Conservation (phyloP, 768 basidiomycete species). For the Boletellus emodensis region DNA sequence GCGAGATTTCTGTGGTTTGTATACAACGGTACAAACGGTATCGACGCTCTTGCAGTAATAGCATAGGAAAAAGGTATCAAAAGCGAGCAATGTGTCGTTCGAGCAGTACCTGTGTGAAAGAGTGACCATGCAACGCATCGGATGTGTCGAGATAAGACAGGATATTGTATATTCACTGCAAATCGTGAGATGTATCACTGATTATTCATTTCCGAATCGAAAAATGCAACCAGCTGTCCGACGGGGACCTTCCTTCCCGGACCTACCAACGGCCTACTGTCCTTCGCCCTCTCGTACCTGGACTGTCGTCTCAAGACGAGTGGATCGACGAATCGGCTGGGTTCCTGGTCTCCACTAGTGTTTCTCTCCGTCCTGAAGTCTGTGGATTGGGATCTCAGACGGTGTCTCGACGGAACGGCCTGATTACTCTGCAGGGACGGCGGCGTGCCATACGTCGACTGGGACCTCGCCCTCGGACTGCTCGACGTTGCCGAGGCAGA, state of each 20-base stretch:
- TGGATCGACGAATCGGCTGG: slow-evolving; percentile 69
- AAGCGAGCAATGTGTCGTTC: background rate
- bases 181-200: background rate
- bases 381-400: slow-evolving; percentile 38
- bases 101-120: no score
- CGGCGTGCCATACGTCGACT: slow-evolving; percentile 50
- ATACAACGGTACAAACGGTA: slow-evolving; percentile 4
- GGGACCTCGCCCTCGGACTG: slow-evolving; percentile 44
- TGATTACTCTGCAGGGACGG: slow-evolving; percentile 30
- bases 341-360: slow-evolving; percentile 8
- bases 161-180: background rate
- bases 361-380: slow-evolving; percentile 27
- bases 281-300: slow-evolving; percentile 38
- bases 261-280: slow-evolving; percentile 37
- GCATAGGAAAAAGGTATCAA: background rate
- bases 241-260: slow-evolving; percentile 62
- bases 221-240: slow-evolving; percentile 80
- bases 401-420: slow-evolving; percentile 22
- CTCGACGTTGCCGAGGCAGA: slow-evolving; percentile 3
- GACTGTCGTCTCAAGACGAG: slow-evolving; percentile 65
- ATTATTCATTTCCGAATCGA: slow-evolving; percentile 43
- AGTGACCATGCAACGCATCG: background rate
- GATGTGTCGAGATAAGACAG: background rate
- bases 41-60: background rate
- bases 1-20: background rate